Evolutionary conservation across 2,329 filamentous ascomycete genomes (phyloP).

Genomic region (Colletotrichum zoysiae): DNA sequence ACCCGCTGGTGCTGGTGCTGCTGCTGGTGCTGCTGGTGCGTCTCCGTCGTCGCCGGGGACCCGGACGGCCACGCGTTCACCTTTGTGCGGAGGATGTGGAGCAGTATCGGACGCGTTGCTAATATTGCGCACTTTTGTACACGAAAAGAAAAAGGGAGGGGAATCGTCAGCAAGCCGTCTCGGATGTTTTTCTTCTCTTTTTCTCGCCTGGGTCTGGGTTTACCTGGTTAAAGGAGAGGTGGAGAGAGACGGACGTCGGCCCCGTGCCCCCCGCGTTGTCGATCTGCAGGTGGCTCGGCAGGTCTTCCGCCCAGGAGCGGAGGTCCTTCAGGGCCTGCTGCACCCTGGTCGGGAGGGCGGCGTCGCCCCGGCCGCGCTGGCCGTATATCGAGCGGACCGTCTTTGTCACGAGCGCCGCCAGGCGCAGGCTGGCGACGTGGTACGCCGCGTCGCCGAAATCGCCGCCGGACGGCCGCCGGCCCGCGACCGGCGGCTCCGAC

Average conservation of each 20-base stretch:
- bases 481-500: constrained; percentile 44
- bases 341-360: constrained; percentile 50
- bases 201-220: background rate
- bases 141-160: background rate
- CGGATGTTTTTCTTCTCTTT: too few relatives aligned
- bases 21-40: constrained; percentile 26
- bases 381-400: constrained; percentile 51
- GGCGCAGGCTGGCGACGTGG: constrained; percentile 51
- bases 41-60: constrained; percentile 37
- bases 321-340: constrained; percentile 51
- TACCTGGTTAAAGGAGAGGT: constrained; percentile 52
- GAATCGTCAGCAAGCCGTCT: constrained; percentile 36
- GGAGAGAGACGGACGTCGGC: constrained; percentile 49
- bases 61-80: constrained; percentile 42
- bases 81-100: constrained; percentile 50
- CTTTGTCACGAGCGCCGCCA: constrained; percentile 51
- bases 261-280: constrained; percentile 44
- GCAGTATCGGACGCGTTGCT: constrained; percentile 51
- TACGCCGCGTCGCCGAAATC: constrained; percentile 51
- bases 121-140: constrained; percentile 49
- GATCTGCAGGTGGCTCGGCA: constrained; percentile 50
- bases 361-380: constrained; percentile 46
- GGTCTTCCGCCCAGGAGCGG: constrained; percentile 49
- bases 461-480: constrained; percentile 10
- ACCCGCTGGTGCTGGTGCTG: constrained; percentile 34